Evolutionary conservation across 2,329 filamentous ascomycete species (phyloP), one percentile per base, ranked within the genome.

Genomic region (Dendryphion nanum): DNA sequence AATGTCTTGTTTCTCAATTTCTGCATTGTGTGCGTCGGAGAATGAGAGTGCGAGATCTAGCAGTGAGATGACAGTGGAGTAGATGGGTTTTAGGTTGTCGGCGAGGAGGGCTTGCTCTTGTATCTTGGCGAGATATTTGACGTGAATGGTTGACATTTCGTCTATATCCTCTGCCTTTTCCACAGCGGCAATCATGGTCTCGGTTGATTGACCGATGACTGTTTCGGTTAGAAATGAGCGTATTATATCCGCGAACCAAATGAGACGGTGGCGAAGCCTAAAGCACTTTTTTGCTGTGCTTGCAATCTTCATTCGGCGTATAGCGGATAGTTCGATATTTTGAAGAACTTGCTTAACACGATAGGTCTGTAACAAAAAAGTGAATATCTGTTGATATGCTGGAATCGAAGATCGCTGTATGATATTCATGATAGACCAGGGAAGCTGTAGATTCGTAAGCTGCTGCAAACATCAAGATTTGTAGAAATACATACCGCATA

Each of bases 211-310:
- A 0, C 75, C 76, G 1, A 95, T 73, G 1, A 90, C 85, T 2
- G 89, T 75, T 13, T 81, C 83, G 3, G 82, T 83, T 4, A 95
- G 69, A 57, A 95, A 93, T 6, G 82, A 82, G 53, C 88, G 83
- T 2, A 95, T 55, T 0, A 77, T 80, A 46, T 83, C 84, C 47
- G 79, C 78, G 64, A 95, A 91, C 85, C 87, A 91, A 8, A 89
- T 68, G 3, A 95, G 72, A 34, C 78, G 80, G 19, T 82, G 79
- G 24, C 86, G 81, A 6, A 91, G 69, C 13, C 73, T 69, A 57
- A 79, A 82, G 28, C 41, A 41, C 4, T 44, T 33, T 15, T 47
- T 30, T 36, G 54, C 17, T 43, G 42, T 29, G 7, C 29, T 23
- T 2, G 6, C 6, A 5, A 34, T 20, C 5, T 38, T 37, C 6